These are phyloP conservation scores for Ceratocystiopsis sp. DNA, from an alignment of 2,329 filamentous ascomycete species.

Conservation along the genomic window DNA sequence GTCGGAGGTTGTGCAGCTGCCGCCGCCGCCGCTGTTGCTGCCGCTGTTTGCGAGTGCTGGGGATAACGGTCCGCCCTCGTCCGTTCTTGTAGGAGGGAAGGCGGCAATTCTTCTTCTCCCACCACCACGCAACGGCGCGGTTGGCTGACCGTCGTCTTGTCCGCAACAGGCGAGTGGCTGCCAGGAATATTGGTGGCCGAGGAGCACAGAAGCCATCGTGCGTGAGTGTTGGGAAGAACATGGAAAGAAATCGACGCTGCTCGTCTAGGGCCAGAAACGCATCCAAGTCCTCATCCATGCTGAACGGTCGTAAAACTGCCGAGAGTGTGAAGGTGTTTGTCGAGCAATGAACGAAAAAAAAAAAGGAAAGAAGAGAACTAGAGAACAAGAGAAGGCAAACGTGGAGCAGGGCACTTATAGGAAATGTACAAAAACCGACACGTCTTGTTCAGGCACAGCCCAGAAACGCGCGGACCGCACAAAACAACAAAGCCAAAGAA, in stretches of 20 bases:
- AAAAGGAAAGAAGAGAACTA: not conserved
- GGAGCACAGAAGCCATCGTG: too few species aligned
- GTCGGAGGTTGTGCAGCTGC: not conserved
- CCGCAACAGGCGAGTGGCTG: too few species aligned
- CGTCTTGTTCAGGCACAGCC: too few species aligned
- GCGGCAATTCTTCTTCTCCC: not conserved
- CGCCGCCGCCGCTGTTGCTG: not conserved
- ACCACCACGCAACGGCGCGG: not conserved
- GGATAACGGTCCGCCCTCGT: too few species aligned
- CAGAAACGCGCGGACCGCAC: too few species aligned
- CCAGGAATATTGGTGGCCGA: too few species aligned
- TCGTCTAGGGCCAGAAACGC: not conserved
- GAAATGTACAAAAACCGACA: too few species aligned
- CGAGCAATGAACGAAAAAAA: not conserved
- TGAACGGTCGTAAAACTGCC: not conserved
- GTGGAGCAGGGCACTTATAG: not conserved
- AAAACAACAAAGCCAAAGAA: too few species aligned
- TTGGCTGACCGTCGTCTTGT: not conserved
- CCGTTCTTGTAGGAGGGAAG: too few species aligned
- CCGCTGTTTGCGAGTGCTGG: not conserved
- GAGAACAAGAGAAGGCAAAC: not conserved
- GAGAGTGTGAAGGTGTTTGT: not conserved
- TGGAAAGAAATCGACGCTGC: not conserved
- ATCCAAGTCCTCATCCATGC: not conserved
- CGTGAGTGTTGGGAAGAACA: not conserved